These are phyloP conservation scores for Septoria petroselini DNA, from an alignment of 2,329 filamentous ascomycete species.

Conservation along the genomic window DNA sequence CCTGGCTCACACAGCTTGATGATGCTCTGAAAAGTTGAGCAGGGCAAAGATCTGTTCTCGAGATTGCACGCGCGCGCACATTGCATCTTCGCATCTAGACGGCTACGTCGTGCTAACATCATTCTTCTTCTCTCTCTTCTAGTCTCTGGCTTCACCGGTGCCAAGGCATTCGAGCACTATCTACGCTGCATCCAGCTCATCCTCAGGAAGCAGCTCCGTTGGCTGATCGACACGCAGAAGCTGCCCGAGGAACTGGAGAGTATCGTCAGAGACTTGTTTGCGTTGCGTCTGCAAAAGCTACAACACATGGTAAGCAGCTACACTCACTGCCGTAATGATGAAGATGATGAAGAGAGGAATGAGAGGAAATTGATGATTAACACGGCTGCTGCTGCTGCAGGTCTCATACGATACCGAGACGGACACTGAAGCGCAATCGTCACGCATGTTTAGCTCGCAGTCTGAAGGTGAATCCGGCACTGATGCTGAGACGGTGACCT, in stretches of 20 bases:
- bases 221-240: constrained; percentile 64
- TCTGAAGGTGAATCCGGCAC: constrained; percentile 48
- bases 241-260: constrained; percentile 63
- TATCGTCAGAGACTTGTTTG: constrained; percentile 80
- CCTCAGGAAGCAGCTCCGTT: constrained; percentile 74
- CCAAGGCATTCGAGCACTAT: constrained; percentile 71
- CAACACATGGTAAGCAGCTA: constrained; percentile 37
- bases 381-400: constrained; percentile 11
- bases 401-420: constrained; percentile 33
- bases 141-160: constrained; percentile 53
- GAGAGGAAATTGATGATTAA: too few relatives aligned
- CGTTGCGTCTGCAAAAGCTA: constrained; percentile 64
- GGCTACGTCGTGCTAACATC: too few relatives aligned
- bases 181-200: constrained; percentile 82
- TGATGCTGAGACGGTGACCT: constrained; percentile 31
- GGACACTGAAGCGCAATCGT: constrained; percentile 40
- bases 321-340: not conserved
- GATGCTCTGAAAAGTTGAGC: too few relatives aligned
- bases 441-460: constrained; percentile 59
- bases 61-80: too few relatives aligned
- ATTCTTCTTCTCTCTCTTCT: too few relatives aligned
- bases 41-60: too few relatives aligned
- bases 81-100: too few relatives aligned
- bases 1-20: too few relatives aligned
- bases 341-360: too few relatives aligned